Conservation (phyloP, 768 basidiomycete species). For the Kondoa malvinella region DNA sequence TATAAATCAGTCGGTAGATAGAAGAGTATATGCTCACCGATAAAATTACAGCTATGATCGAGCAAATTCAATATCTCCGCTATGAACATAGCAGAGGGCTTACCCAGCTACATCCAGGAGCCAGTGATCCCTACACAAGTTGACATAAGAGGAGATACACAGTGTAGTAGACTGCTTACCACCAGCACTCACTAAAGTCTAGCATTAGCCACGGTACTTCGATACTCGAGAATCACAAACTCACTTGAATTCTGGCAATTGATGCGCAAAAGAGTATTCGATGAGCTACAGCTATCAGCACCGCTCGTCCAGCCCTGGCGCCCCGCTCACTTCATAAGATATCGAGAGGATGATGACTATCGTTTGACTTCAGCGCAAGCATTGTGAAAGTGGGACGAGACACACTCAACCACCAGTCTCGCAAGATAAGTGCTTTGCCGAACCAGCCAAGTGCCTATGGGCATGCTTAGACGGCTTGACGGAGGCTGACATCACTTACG, state of each 20-base stretch:
- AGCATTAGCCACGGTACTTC: not conserved
- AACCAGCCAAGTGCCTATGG: conserved; percentile 56
- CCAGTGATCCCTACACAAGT: conserved; percentile 4
- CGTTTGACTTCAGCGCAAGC: not conserved
- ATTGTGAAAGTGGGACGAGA: not conserved
- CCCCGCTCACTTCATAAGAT: not conserved
- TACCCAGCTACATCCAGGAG: conserved; percentile 6
- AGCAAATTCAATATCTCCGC: not conserved
- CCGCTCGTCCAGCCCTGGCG: not conserved
- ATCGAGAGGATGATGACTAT: conserved; percentile 4
- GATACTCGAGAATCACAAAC: not conserved
- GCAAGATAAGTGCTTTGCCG: conserved; percentile 52
- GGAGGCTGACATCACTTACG: conserved; percentile 15
- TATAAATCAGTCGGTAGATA: not conserved
- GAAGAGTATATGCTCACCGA: not conserved
- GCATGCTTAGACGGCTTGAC: not conserved
- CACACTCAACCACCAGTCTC: conserved; percentile 56
- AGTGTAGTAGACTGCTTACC: not conserved
- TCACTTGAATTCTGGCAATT: not conserved
- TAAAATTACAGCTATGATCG: not conserved
- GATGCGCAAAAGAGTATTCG: conserved; percentile 6
- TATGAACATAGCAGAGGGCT: not conserved
- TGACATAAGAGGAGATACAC: not conserved
- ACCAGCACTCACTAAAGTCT: conserved; percentile 7
- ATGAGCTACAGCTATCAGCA: not conserved